Evolutionary conservation across 257 asterid genomes (phyloP).

Genomic region (Lantana camara): DNA sequence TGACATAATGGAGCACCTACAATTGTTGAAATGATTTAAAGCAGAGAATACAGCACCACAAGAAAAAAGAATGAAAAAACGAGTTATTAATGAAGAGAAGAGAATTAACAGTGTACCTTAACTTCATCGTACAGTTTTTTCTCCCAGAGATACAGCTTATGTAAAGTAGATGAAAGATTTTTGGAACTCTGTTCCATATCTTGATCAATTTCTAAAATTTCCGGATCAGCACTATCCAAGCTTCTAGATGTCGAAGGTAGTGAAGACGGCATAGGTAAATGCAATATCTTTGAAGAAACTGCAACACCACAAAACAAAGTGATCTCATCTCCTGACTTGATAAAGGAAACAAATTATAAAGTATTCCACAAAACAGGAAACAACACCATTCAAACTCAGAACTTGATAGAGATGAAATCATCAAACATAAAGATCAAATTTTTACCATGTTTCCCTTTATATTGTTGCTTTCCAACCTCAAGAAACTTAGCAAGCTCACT

Average conservation of each 20-base stretch:
- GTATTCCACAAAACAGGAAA: background rate
- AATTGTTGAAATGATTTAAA: conserved; percentile 20
- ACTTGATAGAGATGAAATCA: conserved; percentile 1
- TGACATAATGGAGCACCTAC: conserved; percentile 17
- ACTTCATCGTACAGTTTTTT: conserved; percentile 79
- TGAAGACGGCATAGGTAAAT: conserved; percentile 41
- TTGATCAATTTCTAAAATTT: conserved; percentile 41
- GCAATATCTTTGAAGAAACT: conserved; percentile 70
- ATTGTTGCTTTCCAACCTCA: conserved; percentile 75
- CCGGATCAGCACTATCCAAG: conserved; percentile 41
- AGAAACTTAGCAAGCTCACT: conserved; percentile 62
- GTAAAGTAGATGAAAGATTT: conserved; percentile 72
- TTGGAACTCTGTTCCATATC: conserved; percentile 47
- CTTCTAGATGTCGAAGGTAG: conserved; percentile 49
- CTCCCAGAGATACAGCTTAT: conserved; percentile 79
- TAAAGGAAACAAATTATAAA: background rate
- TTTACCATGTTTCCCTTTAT: conserved; percentile 64
- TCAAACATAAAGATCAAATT: conserved; percentile 21
- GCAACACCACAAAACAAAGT: conserved; percentile 29
- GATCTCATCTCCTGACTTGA: conserved; percentile 16
- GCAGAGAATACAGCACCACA: conserved; percentile 7
- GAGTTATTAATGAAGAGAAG: conserved; percentile 5
- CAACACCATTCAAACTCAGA: conserved; percentile 10
- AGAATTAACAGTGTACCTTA: conserved; percentile 50
- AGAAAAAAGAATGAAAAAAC: background rate